phyloP scores from a whole-genome alignment of 495 filamentous ascomycete species.

The Tuber borchii region DNA sequence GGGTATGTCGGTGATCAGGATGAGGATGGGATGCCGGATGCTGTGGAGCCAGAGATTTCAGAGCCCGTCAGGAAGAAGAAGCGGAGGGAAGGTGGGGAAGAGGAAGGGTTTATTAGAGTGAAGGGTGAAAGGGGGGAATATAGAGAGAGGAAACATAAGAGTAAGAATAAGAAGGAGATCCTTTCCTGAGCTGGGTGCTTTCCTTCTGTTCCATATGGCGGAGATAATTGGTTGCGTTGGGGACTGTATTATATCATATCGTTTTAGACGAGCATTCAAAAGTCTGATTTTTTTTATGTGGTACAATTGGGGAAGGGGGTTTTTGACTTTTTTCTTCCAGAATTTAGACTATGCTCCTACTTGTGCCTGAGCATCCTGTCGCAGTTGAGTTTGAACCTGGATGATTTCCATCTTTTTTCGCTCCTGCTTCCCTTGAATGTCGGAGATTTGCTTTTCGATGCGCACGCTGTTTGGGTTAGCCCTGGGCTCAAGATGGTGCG shows the following conservation, averaged over 20 bases:
- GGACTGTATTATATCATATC: not conserved
- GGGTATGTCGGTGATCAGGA: slow-evolving; percentile 27
- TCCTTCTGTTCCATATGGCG: not conserved
- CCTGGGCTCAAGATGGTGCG: not conserved
- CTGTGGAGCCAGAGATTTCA: slow-evolving; percentile 13
- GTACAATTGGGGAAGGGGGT: slow-evolving; percentile 16
- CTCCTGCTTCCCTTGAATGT: slow-evolving; percentile 73
- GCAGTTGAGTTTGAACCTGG: slow-evolving; percentile 29
- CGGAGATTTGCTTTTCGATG: slow-evolving; percentile 72
- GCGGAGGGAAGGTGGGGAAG: slow-evolving; percentile 4
- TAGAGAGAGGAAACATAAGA: slow-evolving; percentile 32
- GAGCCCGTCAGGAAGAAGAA: slow-evolving; percentile 10
- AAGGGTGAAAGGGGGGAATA: slow-evolving; percentile 1
- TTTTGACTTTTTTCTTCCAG: not conserved
- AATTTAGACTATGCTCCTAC: not conserved
- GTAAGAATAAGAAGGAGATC: slow-evolving; percentile 12
- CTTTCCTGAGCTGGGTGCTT: not conserved
- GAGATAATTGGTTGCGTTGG: not conserved
- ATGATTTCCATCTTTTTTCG: slow-evolving; percentile 61
- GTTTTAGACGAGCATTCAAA: not conserved
- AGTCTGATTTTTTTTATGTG: not conserved
- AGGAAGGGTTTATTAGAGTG: slow-evolving; percentile 13
- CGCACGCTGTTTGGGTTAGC: slow-evolving; percentile 56
- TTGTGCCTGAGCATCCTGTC: slow-evolving; percentile 7
- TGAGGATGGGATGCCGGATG: slow-evolving; percentile 17